Evolutionary conservation across 192 early-diverging fungal genomes (phyloP), one percentile per base, ranked within the genome.

Genomic region (Umbelopsis sp.): DNA sequence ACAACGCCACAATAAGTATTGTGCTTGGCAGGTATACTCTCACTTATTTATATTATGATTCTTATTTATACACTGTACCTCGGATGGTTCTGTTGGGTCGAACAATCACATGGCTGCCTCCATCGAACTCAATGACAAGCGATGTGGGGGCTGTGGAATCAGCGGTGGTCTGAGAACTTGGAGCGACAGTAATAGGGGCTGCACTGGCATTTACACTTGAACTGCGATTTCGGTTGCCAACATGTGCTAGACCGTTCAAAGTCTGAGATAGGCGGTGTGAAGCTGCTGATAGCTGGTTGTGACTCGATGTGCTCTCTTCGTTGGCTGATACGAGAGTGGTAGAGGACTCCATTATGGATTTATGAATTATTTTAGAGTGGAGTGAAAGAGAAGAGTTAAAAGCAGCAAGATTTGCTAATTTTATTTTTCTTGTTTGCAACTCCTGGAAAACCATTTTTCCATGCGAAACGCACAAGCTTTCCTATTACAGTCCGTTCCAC

Each of bases 1-100:
- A 35, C 46, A 46, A 45, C 52, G 27, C 58, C 18, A 30, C 53
- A 27, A 12, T 50, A 15, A 41, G 37, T 41, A 9, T 41, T 6
- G 10, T 58, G 25, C 18, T 46, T 55, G 53, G 45, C 27, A 18
- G 22, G 21, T 23, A 70, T 45, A 1, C 33, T 41, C 25, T 53
- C 52, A 64, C 11, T 0, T 41, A 47, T 33, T 30, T 27, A 1
- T 18, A 30, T 2, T 30, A 30, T 30, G 27, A 30, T 30, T 30
- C 27, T 30, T 30, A 37, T 46, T 44, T 22, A 33, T 18, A 30
- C 0, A 47, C 0, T 23, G 48, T 58, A 80, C 78, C 78, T 72
- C 78, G 46, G 22, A 80, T 68, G 41, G 70, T 71, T 27, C 78
- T 67, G 53, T 76, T 73, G 0, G 78, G 78, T 12, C 78, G 70